phyloP scores from a whole-genome alignment of 1,284 basidiomycete genomes.

The Sparassis latifolia region DNA sequence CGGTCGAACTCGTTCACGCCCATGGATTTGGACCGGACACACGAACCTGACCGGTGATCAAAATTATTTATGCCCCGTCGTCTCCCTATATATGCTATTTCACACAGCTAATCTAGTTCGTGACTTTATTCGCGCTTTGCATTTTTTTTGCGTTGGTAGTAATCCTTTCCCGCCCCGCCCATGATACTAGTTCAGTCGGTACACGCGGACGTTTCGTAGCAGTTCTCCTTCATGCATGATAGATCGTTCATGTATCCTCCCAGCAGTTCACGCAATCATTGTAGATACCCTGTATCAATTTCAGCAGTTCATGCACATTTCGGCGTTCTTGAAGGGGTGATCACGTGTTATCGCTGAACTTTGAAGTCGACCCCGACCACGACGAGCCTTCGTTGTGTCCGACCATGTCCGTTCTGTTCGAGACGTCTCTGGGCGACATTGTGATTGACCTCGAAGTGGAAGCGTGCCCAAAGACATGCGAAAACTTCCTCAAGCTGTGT shows the following conservation, averaged over 20 bases:
- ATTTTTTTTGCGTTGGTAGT: not conserved
- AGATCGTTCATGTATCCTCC: not conserved
- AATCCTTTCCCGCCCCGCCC: too few species aligned
- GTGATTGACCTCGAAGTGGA: conserved; percentile 96
- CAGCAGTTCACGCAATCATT: not conserved
- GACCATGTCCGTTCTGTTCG: conserved; percentile 89
- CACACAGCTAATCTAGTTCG: not conserved
- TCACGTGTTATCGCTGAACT: too few species aligned
- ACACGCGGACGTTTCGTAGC: not conserved
- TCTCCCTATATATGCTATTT: not conserved
- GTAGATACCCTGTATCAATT: not conserved
- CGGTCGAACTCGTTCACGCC: conserved; percentile 20
- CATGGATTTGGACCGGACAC: conserved; percentile 3
- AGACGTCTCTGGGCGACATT: conserved; percentile 93
- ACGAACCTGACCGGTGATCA: not conserved
- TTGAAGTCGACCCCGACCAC: not conserved
- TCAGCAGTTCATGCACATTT: not conserved
- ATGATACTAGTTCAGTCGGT: not conserved
- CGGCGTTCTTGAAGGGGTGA: too few species aligned
- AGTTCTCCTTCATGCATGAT: not conserved
- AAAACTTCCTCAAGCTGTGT: conserved; percentile 97
- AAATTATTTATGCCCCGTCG: not conserved
- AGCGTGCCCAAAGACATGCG: conserved; percentile 81
- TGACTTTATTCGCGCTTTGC: not conserved
- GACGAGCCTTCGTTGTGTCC: not conserved